Evolutionary conservation across 257 asterid species (phyloP).

Genomic region (Penstemon davidsonii): DNA sequence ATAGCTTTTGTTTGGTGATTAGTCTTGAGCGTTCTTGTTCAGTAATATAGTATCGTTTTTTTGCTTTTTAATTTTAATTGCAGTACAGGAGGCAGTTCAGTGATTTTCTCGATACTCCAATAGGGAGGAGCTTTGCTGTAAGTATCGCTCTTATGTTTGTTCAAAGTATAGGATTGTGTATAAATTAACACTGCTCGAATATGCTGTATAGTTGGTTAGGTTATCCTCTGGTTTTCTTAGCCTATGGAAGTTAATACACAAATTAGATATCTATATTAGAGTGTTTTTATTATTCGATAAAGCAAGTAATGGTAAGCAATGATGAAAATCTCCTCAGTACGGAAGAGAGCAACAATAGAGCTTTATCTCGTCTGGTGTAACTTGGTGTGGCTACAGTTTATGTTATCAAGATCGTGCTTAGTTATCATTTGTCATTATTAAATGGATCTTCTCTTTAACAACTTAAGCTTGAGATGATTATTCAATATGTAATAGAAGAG

Average conservation of each 20-base stretch:
- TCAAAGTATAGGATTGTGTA: not conserved
- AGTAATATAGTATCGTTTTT: not conserved
- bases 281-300: not conserved
- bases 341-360: too few relatives aligned
- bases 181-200: too few relatives aligned
- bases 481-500: too few relatives aligned
- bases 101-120: constrained; percentile 72
- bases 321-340: too few relatives aligned
- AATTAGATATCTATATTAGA: not conserved
- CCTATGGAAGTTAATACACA: constrained; percentile 5
- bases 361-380: too few relatives aligned
- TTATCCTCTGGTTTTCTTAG: constrained; percentile 12
- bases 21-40: constrained; percentile 13
- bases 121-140: constrained; percentile 83
- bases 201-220: not conserved
- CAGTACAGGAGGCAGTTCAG: constrained; percentile 85
- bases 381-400: too few relatives aligned
- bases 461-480: too few relatives aligned
- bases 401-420: too few relatives aligned
- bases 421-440: too few relatives aligned
- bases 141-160: constrained; percentile 32
- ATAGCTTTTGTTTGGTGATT: not conserved
- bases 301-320: not conserved
- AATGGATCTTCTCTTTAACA: too few relatives aligned
- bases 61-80: constrained; percentile 32